Evolutionary conservation across 2,329 filamentous ascomycete species (phyloP), one percentile per base, ranked within the genome.

Genomic region (Colletotrichum ledebouriae): DNA sequence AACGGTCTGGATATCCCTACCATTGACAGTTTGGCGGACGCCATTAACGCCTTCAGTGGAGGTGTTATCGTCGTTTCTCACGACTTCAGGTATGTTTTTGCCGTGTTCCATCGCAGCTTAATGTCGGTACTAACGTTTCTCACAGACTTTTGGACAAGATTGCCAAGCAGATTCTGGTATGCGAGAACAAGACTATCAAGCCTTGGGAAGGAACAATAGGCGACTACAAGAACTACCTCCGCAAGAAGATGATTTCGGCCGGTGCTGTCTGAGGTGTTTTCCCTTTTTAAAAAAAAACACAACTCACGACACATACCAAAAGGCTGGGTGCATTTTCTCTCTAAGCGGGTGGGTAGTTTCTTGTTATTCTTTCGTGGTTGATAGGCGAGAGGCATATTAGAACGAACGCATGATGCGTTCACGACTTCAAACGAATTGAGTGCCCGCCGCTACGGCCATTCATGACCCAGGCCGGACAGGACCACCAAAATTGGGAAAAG

Each of bases 1-100:
- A 99, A 99, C 90, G 96, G 96, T 88, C 86, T 99, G 71, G 96
- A 99, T 87, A 99, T 99, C 73, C 94, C 96, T 34, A 98, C 96
- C 61, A 99, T 99, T 77, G 96, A 99, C 85, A 94, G 92, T 83
- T 83, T 99, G 83, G 97, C 96, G 3, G 95, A 99, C 77, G 96
- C 96, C 75, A 99, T 99, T 85, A 97, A 98, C 78, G 92, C 94
- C 69, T 99, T 93, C 81, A 94, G 89, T 73, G 96, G 96, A 76
- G 96, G 97, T 92, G 95, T 98, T 59, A 93, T 98, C 61, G 95
- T 98, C 72, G 96, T 99, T 66, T 97, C 92, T 76, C 96, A 99
- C 92, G 96, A 99, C 82, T 99, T 99, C 89, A 92, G 94, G 94
- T 97, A 89, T 79, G 90, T 41, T 6, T n/a, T 10, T 17, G 1